Evolutionary conservation across 2,329 filamentous ascomycete genomes (phyloP), one percentile per base, ranked within the genome.

Genomic region (Sporothrix euskadiensis): DNA sequence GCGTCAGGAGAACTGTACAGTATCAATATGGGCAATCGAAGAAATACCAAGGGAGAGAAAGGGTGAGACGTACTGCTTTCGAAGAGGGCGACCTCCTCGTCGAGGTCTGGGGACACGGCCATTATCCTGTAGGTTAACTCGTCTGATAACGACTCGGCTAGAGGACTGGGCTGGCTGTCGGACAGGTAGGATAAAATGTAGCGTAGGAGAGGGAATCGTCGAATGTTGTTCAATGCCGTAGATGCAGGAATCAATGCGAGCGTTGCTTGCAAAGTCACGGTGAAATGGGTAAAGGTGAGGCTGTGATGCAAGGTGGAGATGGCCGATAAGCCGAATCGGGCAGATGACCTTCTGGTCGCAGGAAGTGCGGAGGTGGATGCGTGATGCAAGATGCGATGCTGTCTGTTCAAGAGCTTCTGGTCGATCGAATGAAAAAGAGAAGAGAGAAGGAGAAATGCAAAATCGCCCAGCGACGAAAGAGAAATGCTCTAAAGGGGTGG

Each of bases 1-100:
- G 69, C 9, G 71, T 76, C 41, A 80, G 72, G 3, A 72, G 74
- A 52, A 79, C 77, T 77, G 71, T 19, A 68, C 44, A 70, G 12
- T 26, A 71, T 74, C 39, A 75, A 54, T 32, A 19, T 7, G 10
- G 41, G 39, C 39, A 44, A 9, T n/a, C 19, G 4, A 30, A 14
- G 30, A 22, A 26, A 8, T 26, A 26, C 26, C 26, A 26, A 26
- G 26, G 26, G 12, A 41, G 39, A n/a, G 35, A 12, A 52, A 14
- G 5, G 10, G 30, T 16, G 8, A 54, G 12, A 65, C 72, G n/a
- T 66, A 73, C 72, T 65, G 19, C 16, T 26, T 22, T 71, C 69
- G 69, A n/a, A 71, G 35, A 4, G 49, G 32, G 22, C n/a, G 9
- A 52, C 22, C 54, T 47, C 32, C 12, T 47, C n/a, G 35, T 49